These are phyloP conservation scores for Penicillium nucicola DNA, from an alignment of 495 filamentous ascomycete genomes.

Conservation along the genomic window DNA sequence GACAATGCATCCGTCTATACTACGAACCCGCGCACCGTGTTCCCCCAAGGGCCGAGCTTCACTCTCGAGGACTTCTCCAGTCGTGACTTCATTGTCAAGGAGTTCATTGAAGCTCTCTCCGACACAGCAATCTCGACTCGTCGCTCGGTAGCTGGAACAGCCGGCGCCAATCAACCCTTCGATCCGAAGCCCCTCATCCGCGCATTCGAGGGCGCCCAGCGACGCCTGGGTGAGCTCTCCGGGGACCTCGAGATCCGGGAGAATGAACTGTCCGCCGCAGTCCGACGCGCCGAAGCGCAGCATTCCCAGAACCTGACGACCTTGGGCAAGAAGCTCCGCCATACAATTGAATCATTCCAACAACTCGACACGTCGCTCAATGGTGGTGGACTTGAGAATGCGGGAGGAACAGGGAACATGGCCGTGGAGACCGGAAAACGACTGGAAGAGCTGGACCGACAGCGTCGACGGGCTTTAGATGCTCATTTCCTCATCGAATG, in stretches of 20 bases:
- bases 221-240: slow-evolving; percentile 73
- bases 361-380: slow-evolving; percentile 78
- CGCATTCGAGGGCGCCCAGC: slow-evolving; percentile 85
- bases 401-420: slow-evolving; percentile 86
- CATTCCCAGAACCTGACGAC: slow-evolving; percentile 85
- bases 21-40: slow-evolving; percentile 54
- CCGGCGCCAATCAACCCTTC: slow-evolving; percentile 70
- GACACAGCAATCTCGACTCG: slow-evolving; percentile 78
- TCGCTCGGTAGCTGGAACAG: slow-evolving; percentile 51
- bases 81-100: slow-evolving; percentile 92
- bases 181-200: slow-evolving; percentile 97
- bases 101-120: slow-evolving; percentile 92
- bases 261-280: slow-evolving; percentile 84
- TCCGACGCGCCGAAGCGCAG: slow-evolving; percentile 86
- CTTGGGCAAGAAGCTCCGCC: slow-evolving; percentile 80
- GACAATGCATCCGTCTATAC: slow-evolving; percentile 37
- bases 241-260: slow-evolving; percentile 83
- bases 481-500: slow-evolving; percentile 93
- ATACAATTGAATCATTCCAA: slow-evolving; percentile 87
- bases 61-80: slow-evolving; percentile 82
- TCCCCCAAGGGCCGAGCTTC: slow-evolving; percentile 76
- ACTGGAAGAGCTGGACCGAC: slow-evolving; percentile 90
- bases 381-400: slow-evolving; percentile 43
- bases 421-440: slow-evolving; percentile 94
- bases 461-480: slow-evolving; percentile 84